Evolutionary conservation across 306 rosid species (phyloP).

Genomic region (Prunus campanulata): DNA sequence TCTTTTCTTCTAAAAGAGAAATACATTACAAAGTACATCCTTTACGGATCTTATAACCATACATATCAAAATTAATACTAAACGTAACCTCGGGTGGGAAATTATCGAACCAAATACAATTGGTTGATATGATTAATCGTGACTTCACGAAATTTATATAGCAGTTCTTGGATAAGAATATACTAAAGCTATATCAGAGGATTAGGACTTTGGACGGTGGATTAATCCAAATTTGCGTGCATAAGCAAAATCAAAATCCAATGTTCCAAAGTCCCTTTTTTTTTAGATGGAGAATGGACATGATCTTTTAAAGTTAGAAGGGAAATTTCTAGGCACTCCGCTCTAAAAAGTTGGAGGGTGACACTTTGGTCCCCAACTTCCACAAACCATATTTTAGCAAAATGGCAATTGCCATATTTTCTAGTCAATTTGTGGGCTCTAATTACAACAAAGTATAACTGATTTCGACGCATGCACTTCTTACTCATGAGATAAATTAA

Average conservation of each 20-base stretch:
- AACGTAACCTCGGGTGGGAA: accelerated
- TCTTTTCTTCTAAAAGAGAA: no score
- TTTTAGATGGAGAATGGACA: background rate
- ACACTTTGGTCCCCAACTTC: constrained; percentile 10
- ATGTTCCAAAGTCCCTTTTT: background rate
- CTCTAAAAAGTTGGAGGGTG: background rate
- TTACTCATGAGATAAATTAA: no score
- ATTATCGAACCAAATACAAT: no score
- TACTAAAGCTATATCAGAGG: background rate
- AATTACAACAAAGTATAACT: background rate
- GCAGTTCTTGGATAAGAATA: no score
- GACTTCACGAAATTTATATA: no score
- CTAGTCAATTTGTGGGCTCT: constrained; percentile 10
- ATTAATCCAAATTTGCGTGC: background rate
- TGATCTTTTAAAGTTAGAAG: background rate
- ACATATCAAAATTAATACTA: no score
- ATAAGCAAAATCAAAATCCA: constrained; percentile 1
- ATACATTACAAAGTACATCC: no score
- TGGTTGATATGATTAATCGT: no score
- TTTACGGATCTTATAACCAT: no score
- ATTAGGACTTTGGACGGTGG: background rate
- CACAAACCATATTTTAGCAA: background rate
- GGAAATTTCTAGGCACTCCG: background rate
- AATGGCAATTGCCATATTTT: background rate
- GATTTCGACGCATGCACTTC: background rate